Conservation (phyloP, 495 filamentous ascomycete genomes). For the Cairneyella variabilis region DNA sequence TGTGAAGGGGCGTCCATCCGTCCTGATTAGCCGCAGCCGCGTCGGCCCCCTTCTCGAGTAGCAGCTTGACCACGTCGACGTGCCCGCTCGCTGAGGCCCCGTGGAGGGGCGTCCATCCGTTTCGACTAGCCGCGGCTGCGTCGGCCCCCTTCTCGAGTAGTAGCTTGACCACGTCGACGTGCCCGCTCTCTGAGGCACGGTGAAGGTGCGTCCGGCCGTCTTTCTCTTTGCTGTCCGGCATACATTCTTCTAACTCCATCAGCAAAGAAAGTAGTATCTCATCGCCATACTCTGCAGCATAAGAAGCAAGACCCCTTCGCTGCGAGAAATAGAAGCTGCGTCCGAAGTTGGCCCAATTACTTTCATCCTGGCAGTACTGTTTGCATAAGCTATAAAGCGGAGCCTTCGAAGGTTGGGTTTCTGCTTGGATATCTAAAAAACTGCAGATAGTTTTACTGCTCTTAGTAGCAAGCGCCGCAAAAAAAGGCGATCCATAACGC, state of each 20-base stretch:
- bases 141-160: no score
- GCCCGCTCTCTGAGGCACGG: no score
- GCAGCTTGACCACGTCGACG: constrained; percentile 14
- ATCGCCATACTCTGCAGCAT: constrained; percentile 14
- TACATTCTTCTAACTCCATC: background rate
- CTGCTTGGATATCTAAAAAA: constrained; percentile 22
- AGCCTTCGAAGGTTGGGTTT: constrained; percentile 2
- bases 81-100: constrained; percentile 26
- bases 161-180: no score
- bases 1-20: constrained; percentile 5
- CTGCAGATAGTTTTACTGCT: constrained; percentile 18
- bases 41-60: constrained; percentile 16
- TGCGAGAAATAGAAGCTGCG: constrained; percentile 15
- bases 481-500: constrained; percentile 38
- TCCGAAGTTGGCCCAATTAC: constrained; percentile 2
- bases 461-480: constrained; percentile 38
- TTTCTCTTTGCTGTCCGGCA: background rate
- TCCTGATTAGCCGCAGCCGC: background rate
- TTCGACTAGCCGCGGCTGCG: no score
- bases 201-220: constrained; percentile 25
- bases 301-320: constrained; percentile 4
- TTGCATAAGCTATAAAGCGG: constrained; percentile 12
- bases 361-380: constrained; percentile 16
- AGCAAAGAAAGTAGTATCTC: constrained; percentile 17
- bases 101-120: no score